These are phyloP conservation scores for Lippia alba DNA, from an alignment of 305 asterid genomes.

Conservation along the genomic window DNA sequence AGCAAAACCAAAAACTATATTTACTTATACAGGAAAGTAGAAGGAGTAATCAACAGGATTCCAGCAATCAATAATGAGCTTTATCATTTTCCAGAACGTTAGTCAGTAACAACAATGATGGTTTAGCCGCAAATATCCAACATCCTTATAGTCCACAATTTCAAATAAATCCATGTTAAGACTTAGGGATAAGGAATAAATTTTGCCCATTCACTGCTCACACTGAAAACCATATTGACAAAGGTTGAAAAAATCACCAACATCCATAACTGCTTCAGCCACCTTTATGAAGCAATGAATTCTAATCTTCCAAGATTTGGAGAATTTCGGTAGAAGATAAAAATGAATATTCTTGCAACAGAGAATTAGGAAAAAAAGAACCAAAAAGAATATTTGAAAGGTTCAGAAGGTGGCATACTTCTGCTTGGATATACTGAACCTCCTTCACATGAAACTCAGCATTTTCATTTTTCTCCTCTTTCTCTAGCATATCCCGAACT, in stretches of 20 bases:
- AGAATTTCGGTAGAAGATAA: not conserved
- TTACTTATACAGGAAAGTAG: conserved; percentile 14
- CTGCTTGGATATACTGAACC: conserved; percentile 91
- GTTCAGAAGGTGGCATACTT: conserved; percentile 51
- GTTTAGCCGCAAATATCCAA: not conserved
- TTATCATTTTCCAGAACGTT: conserved; percentile 20
- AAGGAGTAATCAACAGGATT: conserved; percentile 20
- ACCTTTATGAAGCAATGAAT: conserved; percentile 1
- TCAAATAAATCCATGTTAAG: not conserved
- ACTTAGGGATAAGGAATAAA: not conserved
- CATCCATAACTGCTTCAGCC: not conserved
- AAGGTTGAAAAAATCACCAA: conserved; percentile 13
- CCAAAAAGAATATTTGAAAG: not conserved
- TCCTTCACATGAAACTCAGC: conserved; percentile 91
- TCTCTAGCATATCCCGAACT: conserved; percentile 81
- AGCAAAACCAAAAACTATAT: conserved; percentile 22
- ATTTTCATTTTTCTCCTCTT: conserved; percentile 81
- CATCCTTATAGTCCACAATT: conserved; percentile 14
- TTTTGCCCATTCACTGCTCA: conserved; percentile 24
- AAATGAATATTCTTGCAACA: not conserved
- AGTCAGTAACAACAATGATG: conserved; percentile 2
- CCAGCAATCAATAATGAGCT: conserved; percentile 23
- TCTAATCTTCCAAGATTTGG: conserved; percentile 8
- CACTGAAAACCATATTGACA: conserved; percentile 19
- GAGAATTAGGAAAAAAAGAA: not conserved